Base-by-base conservation (phyloP, 108 stramenopile species). In the Aurantiochytrium sp. region DNA sequence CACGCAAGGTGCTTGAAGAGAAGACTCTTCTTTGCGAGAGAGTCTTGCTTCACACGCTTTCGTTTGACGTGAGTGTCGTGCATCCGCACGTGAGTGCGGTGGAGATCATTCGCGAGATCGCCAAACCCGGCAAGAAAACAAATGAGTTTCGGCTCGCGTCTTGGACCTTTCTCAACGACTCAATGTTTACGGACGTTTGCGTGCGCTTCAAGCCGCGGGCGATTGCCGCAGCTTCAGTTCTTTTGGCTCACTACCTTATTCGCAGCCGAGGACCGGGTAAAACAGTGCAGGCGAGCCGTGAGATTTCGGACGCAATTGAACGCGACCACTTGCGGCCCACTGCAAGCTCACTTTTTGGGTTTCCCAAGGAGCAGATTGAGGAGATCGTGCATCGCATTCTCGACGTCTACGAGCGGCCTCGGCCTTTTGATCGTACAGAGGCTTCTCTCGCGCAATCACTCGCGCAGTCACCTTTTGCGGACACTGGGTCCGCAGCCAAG, bases 91-190 rank as follows among this genome's bases (percentile, higher is more conserved):
- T 83, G 12, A 47, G 51, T 4, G 76, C 76, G 8, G 49, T 83
- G 76, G 76, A 83, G 51, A 47, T 47, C 51, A 53, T 83, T 83
- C 45, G 51, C 14, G 42, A 69, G 10, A 18, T 83, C 16, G 49
- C 45, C 49, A 8, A 35, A 2, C 6, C 6, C 49, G 51, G 6
- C 19, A 83, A 83, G 23, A 53, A 47, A 18, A 6, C 28, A 12
- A 47, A 83, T 12, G 76, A 83, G 76, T 53, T 83, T 23, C 45
- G 76, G 18, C 45, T 53, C 5, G 45, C 49, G n/a, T 47, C 76
- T 55, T 83, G 76, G 76, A 83, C 45, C n/a, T 83, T 83, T 53
- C 28, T 83, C 23, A 83, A 83, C 28, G 76, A 83, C 23, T 83
- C 76, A 10, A 47, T 83, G 49, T 83, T 83, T 45, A 83, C 76